Evolutionary conservation across 2,329 filamentous ascomycete species (phyloP), one percentile per base, ranked within the genome.

Genomic region (Chaetomium sp.): DNA sequence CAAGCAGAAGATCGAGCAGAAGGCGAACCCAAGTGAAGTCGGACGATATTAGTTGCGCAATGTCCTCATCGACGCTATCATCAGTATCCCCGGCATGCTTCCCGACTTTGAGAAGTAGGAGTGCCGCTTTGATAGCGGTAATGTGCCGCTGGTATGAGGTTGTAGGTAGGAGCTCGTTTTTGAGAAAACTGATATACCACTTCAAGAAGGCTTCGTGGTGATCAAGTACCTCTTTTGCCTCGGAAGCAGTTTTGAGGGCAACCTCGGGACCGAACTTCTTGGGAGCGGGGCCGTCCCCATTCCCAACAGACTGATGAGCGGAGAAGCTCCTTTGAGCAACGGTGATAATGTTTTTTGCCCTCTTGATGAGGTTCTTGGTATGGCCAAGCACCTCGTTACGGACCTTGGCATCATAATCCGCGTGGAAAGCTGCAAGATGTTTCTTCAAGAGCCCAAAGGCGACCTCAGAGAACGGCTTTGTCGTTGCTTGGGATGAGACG

Each of bases 81-180:
- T 72, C 68, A 6, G 68, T 65, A 8, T 68, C 72, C 12, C 71
- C 72, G 0, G 73, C 70, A 8, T 80, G 89, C n/a, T 90, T 79
- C 31, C 90, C 90, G 50, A 90, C 86, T 65, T 85, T 85, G 6
- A 93, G 76, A n/a, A 94, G 79, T 60, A 89, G 82, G 0, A 80
- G 80, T 31, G 94, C 77, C 0, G 90, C 87, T 72, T 89, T 92
- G 5, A 98, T 76, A 2, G 92, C 87, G 2, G 90, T 91, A 55
- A 93, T 90, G 70, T 97, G 94, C 7, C 93, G 86, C 74, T 96
- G 93, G 73, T 98, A 99, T 12, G 93, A 95, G 19, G 91, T 87
- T 0, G 90, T 93, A 2, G 93, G 88, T 2, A 87, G 84, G 25
- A 99, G 79, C 71, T 98, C 93, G 45, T 81, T 79, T 60, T 87